phyloP scores from a whole-genome alignment of 495 filamentous ascomycete species.

The Parachaetomium inaequale region DNA sequence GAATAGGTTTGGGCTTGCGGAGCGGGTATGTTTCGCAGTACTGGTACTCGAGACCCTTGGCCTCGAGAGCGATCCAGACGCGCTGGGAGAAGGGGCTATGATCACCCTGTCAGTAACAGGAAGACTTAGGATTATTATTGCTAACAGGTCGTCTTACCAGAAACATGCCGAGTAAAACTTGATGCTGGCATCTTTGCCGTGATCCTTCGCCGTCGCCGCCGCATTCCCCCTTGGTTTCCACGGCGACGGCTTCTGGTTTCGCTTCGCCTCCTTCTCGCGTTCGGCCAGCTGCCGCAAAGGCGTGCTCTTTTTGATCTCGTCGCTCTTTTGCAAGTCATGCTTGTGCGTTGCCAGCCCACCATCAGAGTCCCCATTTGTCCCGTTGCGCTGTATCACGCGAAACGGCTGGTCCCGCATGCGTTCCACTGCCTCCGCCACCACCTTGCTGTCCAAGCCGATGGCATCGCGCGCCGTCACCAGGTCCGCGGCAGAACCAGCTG shows the following conservation, averaged over 20 bases:
- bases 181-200: constrained; percentile 64
- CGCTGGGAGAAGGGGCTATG: constrained; percentile 71
- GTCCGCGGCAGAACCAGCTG: constrained; percentile 51
- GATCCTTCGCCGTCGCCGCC: constrained; percentile 66
- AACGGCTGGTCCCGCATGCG: constrained; percentile 48
- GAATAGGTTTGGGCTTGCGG: constrained; percentile 64
- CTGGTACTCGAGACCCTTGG: constrained; percentile 78
- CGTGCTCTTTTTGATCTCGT: constrained; percentile 82
- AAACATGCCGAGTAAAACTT: constrained; percentile 90
- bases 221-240: constrained; percentile 80
- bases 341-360: constrained; percentile 57
- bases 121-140: not conserved
- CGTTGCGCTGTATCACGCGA: constrained; percentile 72
- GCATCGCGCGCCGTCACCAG: constrained; percentile 24
- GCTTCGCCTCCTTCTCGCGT: constrained; percentile 63
- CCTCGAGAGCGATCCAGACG: constrained; percentile 93
- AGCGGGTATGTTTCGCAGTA: constrained; percentile 92
- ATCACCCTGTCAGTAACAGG: not conserved
- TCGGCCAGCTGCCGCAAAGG: constrained; percentile 64
- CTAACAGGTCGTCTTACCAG: constrained; percentile 52
- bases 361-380: constrained; percentile 63
- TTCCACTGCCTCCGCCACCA: not conserved
- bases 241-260: constrained; percentile 50
- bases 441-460: constrained; percentile 21
- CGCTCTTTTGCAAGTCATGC: constrained; percentile 73